Conservation (phyloP, 1,284 basidiomycete genomes). For the Sporisorium sorghi region DNA sequence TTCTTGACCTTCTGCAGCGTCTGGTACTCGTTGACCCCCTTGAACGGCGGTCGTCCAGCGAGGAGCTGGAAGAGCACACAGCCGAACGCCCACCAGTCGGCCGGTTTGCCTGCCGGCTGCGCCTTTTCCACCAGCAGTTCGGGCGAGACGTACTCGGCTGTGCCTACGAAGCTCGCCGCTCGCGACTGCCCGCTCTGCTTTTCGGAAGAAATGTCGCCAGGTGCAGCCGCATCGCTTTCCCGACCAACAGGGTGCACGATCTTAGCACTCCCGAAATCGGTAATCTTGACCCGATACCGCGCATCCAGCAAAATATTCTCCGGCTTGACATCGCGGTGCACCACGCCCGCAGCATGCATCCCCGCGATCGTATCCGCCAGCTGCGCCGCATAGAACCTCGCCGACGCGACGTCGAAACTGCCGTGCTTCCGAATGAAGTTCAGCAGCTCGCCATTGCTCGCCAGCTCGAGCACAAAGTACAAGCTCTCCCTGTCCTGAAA, state of each 20-base stretch:
- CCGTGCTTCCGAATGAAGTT: slow-evolving; percentile 62
- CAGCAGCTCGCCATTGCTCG: slow-evolving; percentile 66
- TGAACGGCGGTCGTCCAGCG: slow-evolving; percentile 73
- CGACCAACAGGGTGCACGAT: slow-evolving; percentile 41
- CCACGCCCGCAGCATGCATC: slow-evolving; percentile 63
- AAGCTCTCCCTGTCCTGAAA: slow-evolving; percentile 67
- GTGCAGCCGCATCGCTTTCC: slow-evolving; percentile 6
- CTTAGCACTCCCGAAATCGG: slow-evolving; percentile 68
- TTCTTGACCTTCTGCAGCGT: slow-evolving; percentile 75
- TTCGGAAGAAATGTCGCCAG: too few species aligned
- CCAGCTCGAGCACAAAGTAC: slow-evolving; percentile 68
- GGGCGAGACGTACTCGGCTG: slow-evolving; percentile 94
- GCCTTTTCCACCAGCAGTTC: slow-evolving; percentile 82
- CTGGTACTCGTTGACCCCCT: slow-evolving; percentile 74
- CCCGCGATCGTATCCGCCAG: slow-evolving; percentile 61
- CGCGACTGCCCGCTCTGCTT: slow-evolving; percentile 4
- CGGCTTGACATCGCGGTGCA: slow-evolving; percentile 66
- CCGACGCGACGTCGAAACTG: slow-evolving; percentile 55
- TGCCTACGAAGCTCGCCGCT: slow-evolving; percentile 90
- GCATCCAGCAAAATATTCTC: slow-evolving; percentile 67
- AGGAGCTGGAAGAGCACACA: slow-evolving; percentile 74
- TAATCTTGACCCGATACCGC: slow-evolving; percentile 60
- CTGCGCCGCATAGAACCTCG: slow-evolving; percentile 62
- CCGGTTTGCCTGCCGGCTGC: slow-evolving; percentile 69
- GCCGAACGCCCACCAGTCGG: slow-evolving; percentile 75